Percentiles rank a stretch among this genome's conserved stretches.
Evolutionary conservation across 108 stramenopile genomes (phyloP).

Genomic region (Fistulifera pelliculosa): DNA sequence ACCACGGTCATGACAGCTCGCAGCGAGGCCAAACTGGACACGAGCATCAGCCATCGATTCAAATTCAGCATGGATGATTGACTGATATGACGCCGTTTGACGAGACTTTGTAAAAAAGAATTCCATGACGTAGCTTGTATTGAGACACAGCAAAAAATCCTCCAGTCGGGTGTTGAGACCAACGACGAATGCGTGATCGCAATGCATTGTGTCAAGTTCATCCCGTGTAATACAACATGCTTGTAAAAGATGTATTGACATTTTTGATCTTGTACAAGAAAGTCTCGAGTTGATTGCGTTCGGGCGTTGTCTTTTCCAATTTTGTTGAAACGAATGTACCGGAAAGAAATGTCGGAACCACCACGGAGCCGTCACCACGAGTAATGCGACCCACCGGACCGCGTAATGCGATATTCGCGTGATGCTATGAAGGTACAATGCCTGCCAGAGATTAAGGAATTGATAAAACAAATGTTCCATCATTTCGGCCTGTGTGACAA

Average conservation of each 20-base stretch:
- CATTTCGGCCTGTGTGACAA: constrained; percentile 83
- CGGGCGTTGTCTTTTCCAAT: constrained; percentile 26
- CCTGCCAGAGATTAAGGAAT: constrained; percentile 59
- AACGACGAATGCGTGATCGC: background rate
- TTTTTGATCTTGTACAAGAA: constrained; percentile 80
- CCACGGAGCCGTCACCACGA: constrained; percentile 67
- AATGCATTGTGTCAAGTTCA: constrained; percentile 52
- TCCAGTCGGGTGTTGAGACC: constrained; percentile 23
- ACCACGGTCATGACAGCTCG: constrained; percentile 3
- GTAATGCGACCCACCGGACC: constrained; percentile 14
- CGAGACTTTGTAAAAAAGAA: constrained; percentile 80
- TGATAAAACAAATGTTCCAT: constrained; percentile 85
- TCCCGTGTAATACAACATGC: constrained; percentile 70
- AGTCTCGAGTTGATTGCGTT: constrained; percentile 11
- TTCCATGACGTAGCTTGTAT: constrained; percentile 78
- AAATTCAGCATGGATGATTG: constrained; percentile 45
- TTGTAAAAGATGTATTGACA: constrained; percentile 84
- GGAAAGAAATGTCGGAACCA: constrained; percentile 43
- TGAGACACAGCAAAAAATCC: constrained; percentile 67
- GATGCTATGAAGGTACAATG: constrained; percentile 46
- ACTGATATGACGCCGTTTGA: constrained; percentile 44
- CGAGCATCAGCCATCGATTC: constrained; percentile 47
- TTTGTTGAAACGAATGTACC: constrained; percentile 66
- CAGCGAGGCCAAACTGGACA: constrained; percentile 24
- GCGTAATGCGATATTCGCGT: constrained; percentile 2